Percentiles rank a stretch among this genome's conserved stretches.
Evolutionary conservation across 2,329 filamentous ascomycete genomes (phyloP).

Genomic region (Fusarium tuaranense): DNA sequence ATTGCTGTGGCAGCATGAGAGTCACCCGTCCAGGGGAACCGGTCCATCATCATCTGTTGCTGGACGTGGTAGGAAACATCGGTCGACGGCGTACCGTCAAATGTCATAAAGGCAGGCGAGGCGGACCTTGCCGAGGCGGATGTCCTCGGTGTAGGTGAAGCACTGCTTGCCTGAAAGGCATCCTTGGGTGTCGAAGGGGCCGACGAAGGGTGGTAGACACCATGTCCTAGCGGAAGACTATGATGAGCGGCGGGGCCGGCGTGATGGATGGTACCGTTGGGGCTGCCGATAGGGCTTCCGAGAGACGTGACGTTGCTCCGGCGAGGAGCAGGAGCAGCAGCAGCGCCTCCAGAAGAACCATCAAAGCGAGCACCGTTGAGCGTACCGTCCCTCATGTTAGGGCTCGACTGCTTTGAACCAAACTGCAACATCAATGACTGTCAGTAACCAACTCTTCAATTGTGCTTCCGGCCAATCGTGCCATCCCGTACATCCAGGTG

Average conservation of each 20-base stretch:
- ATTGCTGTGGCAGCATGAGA: constrained; percentile 64
- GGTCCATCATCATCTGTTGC: constrained; percentile 54
- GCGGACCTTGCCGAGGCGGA: constrained; percentile 56
- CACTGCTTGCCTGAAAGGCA: constrained; percentile 40
- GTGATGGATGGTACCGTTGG: constrained; percentile 41
- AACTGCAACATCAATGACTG: constrained; percentile 60
- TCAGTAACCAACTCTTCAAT: constrained; percentile 54
- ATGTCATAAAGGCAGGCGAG: constrained; percentile 59
- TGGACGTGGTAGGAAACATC: constrained; percentile 55
- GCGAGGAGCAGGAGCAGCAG: constrained; percentile 2
- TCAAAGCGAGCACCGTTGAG: constrained; percentile 56
- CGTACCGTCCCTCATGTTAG: constrained; percentile 62
- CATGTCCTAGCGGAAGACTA: constrained; percentile 47
- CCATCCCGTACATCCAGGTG: constrained; percentile 33
- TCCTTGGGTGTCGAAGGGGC: constrained; percentile 42
- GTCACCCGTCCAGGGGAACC: constrained; percentile 62
- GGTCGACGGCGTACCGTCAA: constrained; percentile 60
- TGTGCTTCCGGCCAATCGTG: constrained; percentile 28
- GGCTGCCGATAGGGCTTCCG: constrained; percentile 32
- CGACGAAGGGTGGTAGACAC: constrained; percentile 33
- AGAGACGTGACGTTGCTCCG: constrained; percentile 22
- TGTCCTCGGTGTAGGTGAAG: constrained; percentile 48
- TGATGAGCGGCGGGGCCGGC: constrained; percentile 57
- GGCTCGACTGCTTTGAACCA: constrained; percentile 69
- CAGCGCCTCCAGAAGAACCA: constrained; percentile 19